Percentiles rank a stretch among this genome's conserved stretches.
These are phyloP conservation scores for Paraphoma chrysanthemicola DNA, from an alignment of 2,329 filamentous ascomycete genomes.

Conservation along the genomic window DNA sequence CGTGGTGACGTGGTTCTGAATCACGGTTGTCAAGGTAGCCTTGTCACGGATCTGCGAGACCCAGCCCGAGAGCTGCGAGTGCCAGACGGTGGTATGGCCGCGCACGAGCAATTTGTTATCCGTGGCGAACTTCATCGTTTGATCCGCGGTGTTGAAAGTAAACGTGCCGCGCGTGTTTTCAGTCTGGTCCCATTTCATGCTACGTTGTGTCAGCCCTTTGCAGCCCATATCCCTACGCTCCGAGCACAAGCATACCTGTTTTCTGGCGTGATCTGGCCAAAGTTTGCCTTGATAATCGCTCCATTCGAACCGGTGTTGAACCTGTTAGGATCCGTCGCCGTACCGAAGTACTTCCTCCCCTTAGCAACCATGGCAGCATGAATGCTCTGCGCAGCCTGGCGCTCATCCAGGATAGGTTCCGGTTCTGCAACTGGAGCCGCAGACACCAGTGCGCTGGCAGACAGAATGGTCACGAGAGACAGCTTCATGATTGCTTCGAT, in stretches of 20 bases:
- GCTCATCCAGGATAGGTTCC: conserved; percentile 33
- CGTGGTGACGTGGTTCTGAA: conserved; percentile 67
- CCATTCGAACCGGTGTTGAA: conserved; percentile 60
- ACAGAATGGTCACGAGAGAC: conserved; percentile 34
- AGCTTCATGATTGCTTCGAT: conserved; percentile 39
- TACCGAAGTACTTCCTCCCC: conserved; percentile 73
- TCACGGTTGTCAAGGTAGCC: conserved; percentile 61
- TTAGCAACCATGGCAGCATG: conserved; percentile 65
- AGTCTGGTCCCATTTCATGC: conserved; percentile 72
- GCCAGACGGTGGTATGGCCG: conserved; percentile 72
- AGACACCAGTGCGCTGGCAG: conserved; percentile 34
- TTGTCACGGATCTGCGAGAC: conserved; percentile 64
- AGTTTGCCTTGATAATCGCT: conserved; percentile 67
- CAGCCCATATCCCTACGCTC: neutral
- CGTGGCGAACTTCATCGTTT: conserved; percentile 62
- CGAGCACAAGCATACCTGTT: conserved; percentile 54
- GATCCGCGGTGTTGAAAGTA: conserved; percentile 65
- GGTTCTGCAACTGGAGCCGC: conserved; percentile 40
- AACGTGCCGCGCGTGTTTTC: conserved; percentile 52
- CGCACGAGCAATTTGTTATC: conserved; percentile 67
- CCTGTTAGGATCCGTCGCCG: conserved; percentile 62
- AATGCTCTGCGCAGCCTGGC: conserved; percentile 56
- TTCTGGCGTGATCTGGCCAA: conserved; percentile 71
- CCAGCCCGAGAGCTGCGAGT: conserved; percentile 62
- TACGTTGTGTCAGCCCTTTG: conserved; percentile 25